Base-by-base conservation (phyloP, 2,329 filamentous ascomycete species). In the Hymenoscyphus infarciens region DNA sequence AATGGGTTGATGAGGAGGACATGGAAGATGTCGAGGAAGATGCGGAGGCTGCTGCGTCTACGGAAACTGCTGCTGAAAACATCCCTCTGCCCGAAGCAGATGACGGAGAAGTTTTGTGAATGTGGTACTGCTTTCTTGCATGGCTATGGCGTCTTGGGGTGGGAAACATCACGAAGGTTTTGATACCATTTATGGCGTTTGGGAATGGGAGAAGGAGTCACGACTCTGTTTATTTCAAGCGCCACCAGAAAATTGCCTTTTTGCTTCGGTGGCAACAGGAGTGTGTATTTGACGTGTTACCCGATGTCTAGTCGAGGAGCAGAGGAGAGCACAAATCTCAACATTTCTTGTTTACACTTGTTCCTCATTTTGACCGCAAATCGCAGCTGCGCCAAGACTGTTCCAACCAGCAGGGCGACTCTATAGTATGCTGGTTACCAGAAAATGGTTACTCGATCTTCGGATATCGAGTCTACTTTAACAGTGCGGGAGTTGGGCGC, bases 1-100 rank as follows among this genome's bases (percentile, higher is more conserved):
- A 58, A 5, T 63, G 66, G 45, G 63, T 64, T 25, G 66, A 66
- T 15, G 61, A 65, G 15, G 64, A 61, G 16, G 61, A 61, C 2
- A 63, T 62, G 22, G 63, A 61, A 5, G 68, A 69, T 29, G 64
- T 63, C 45, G 61, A 60, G 11, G 52, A 35, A 57, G 16, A 59
- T 61, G n/a, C 55, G 16, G 60, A 35, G 45, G 53, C 6, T 38
- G 56, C 8, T 31, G 5, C 27, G 54, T 7, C 29, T 31, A 27
- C 16, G 49, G 61, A 38, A 4, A 38, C 35, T 60, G 31, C 52
- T 22, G 61, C 55, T 11, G 42, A 62, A 11, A 58, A 59, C 10
- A 58, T 63, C 31, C 42, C 64, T 56, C 22, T 61, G 22, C 59
- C 64, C 19, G 49, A 33, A 22, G 54, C 29, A 27, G 55, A 61